Conservation (phyloP, 352 stramenopile genomes). For the Phytophthora uliginosa region DNA sequence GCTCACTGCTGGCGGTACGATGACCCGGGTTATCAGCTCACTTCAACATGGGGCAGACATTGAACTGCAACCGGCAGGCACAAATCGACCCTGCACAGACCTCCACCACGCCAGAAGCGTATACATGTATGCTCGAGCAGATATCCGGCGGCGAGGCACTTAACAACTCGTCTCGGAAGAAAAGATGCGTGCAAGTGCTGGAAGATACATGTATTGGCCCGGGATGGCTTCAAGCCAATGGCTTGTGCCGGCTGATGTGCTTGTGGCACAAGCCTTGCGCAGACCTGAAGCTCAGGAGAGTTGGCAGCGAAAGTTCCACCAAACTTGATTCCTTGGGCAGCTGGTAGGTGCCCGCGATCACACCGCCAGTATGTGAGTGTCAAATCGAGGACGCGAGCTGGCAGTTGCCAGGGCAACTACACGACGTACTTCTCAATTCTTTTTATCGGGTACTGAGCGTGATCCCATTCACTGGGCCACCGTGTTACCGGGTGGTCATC, state of each 20-base stretch:
- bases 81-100: slow-evolving; percentile 14
- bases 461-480: too few relatives aligned
- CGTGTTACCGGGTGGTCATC: too few relatives aligned
- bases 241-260: background rate
- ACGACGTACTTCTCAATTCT: too few relatives aligned
- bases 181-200: background rate
- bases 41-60: slow-evolving; percentile 19
- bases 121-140: background rate
- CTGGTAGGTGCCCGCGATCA: slow-evolving; percentile 9
- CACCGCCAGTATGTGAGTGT: background rate
- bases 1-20: slow-evolving; percentile 8
- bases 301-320: slow-evolving; percentile 15
- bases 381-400: too few relatives aligned
- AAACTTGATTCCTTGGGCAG: slow-evolving; percentile 24
- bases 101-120: background rate
- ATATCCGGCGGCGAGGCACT: background rate
- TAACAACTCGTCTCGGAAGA: background rate
- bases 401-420: too few relatives aligned
- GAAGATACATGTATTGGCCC: background rate
- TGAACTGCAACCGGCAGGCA: slow-evolving; percentile 27
- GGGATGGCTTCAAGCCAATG: too few relatives aligned
- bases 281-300: slow-evolving; percentile 2
- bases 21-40: background rate
- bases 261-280: too few relatives aligned
- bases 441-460: too few relatives aligned